These are phyloP conservation scores for Daldinia eschscholtzii DNA, from an alignment of 2,329 filamentous ascomycete genomes.

Conservation along the genomic window DNA sequence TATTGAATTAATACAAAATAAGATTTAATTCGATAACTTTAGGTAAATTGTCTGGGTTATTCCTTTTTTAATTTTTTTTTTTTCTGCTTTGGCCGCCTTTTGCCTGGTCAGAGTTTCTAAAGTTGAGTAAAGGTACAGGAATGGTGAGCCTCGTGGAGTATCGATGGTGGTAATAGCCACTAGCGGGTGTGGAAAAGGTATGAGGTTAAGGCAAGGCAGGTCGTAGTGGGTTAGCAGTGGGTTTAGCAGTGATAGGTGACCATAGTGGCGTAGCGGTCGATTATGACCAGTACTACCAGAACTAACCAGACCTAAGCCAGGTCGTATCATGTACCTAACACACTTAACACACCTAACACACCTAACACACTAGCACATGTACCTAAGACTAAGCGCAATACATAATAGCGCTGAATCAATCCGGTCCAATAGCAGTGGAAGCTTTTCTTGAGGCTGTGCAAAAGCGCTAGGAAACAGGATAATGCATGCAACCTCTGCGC, in stretches of 20 bases:
- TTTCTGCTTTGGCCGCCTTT: neutral
- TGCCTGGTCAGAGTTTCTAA: slow-evolving; percentile 1
- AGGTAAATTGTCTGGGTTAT: neutral
- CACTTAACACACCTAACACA: neutral
- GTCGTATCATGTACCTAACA: neutral
- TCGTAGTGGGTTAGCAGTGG: too few species aligned
- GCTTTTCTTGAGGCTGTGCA: slow-evolving; percentile 41
- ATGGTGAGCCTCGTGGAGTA: slow-evolving; percentile 16
- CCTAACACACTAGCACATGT: neutral
- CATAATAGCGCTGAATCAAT: slow-evolving; percentile 25
- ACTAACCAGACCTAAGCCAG: neutral
- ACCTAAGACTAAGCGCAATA: neutral
- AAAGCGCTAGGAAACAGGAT: slow-evolving; percentile 36
- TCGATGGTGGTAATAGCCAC: slow-evolving; percentile 32
- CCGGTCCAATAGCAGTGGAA: slow-evolving; percentile 23
- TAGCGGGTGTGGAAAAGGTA: slow-evolving; percentile 27
- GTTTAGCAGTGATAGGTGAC: slow-evolving; percentile 20
- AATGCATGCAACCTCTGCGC: slow-evolving; percentile 5
- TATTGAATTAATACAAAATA: slow-evolving; percentile 10
- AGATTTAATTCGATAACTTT: slow-evolving; percentile 11
- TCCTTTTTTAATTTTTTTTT: slow-evolving; percentile 10
- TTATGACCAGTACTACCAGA: slow-evolving; percentile 7
- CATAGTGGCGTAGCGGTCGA: slow-evolving; percentile 13
- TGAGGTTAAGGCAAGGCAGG: slow-evolving; percentile 13
- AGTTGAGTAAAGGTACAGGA: neutral